Conservation (phyloP, 2,329 filamentous ascomycete genomes). For the Cyanodermella asteris region DNA sequence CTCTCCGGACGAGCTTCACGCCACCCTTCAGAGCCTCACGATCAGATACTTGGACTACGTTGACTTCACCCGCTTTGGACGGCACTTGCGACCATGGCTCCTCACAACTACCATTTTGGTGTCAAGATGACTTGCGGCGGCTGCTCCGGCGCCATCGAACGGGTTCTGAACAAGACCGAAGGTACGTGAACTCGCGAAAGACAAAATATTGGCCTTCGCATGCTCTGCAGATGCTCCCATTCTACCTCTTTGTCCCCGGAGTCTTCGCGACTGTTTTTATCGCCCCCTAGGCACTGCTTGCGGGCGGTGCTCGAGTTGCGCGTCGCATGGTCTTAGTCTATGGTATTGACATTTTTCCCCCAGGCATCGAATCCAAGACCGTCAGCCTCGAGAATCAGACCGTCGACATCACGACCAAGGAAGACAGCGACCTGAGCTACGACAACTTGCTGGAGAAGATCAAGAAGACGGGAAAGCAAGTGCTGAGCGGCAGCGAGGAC, state of each 20-base stretch:
- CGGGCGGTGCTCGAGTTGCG: too few relatives aligned
- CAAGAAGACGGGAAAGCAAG: constrained; percentile 90
- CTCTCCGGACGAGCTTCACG: too few relatives aligned
- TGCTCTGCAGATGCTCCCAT: constrained; percentile 2
- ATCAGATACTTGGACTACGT: too few relatives aligned
- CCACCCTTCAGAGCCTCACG: too few relatives aligned
- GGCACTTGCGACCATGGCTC: constrained; percentile 46
- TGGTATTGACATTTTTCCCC: too few relatives aligned
- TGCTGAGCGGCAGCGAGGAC: background rate
- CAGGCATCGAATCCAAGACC: constrained; percentile 70
- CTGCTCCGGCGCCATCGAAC: constrained; percentile 84
- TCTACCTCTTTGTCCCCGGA: constrained; percentile 3
- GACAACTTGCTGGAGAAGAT: constrained; percentile 70
- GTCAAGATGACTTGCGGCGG: constrained; percentile 87
- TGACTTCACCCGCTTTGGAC: too few relatives aligned
- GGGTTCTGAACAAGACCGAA: constrained; percentile 77
- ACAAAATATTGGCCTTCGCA: too few relatives aligned
- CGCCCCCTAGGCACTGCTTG: background rate
- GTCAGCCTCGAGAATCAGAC: constrained; percentile 74
- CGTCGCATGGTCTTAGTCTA: too few relatives aligned
- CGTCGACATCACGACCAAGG: constrained; percentile 52
- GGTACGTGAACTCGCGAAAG: constrained; percentile 41
- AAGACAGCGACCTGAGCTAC: constrained; percentile 44
- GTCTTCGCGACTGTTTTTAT: background rate
- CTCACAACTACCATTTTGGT: constrained; percentile 89